Evolutionary conservation across 768 basidiomycete species (phyloP), one percentile per base, ranked within the genome.

Genomic region (Naganishia vaughanmartiniae): DNA sequence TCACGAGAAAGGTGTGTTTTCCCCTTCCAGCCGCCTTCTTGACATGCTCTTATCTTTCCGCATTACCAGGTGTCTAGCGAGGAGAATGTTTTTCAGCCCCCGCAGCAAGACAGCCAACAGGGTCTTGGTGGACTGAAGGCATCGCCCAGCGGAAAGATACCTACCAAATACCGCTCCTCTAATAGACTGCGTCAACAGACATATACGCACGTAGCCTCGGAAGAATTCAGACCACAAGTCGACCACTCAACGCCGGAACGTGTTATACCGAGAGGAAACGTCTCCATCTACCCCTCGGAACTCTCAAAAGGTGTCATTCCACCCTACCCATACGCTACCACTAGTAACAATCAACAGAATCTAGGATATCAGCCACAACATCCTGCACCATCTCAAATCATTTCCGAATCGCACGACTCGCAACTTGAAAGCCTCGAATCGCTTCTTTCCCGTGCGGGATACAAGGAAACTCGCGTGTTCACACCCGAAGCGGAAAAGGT

Each of bases 401-500:
- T 17, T 21, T 63, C 60, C 9, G 60, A 63, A 63, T 63, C 39
- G 12, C 60, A 63, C 60, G 39, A 63, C 26, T 45, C 60, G 39
- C 60, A 63, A 36, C 51, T 70, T 17, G 69, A 70, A 53, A 70
- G 69, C 6, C 85, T 95, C 24, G 93, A 93, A 73, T 91, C 93
- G 81, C 84, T 96, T 21, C 84, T 96, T 31, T 84, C 87, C 60
- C 90, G 92, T 78, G 91, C 91, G 0, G 93, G 93, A 1, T 94
- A 93, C 84, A 92, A 92, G 79, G 93, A 95, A 77, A 93, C 92
- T 3, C 86, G 92, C 53, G 85, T 96, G 14, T 90, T 91, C 75
- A 93, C 93, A 0, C 92, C 93, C 10, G 91, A 93, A 80, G 83
- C 85, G 4, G 90, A 92, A 53, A 51, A 65, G 60, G 60, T 65